Conservation (phyloP, 345 rosid genomes). For the Eucalyptus sideroxylon region DNA sequence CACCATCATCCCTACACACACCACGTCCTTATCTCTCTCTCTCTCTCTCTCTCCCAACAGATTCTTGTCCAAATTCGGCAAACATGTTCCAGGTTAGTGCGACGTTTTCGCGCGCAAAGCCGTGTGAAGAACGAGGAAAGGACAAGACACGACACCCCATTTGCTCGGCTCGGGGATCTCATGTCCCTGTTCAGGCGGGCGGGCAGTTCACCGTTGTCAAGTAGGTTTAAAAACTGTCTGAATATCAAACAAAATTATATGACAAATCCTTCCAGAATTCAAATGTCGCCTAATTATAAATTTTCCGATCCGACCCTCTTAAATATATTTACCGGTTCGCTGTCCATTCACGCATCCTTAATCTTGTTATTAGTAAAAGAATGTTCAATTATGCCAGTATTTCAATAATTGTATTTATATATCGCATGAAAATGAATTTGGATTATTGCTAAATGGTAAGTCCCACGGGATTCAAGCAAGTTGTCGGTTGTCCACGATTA, state of each 20-base stretch:
- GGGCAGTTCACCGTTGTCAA: not conserved
- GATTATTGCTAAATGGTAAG: not conserved
- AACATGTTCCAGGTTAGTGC: not conserved
- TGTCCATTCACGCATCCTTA: not conserved
- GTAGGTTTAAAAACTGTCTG: not conserved
- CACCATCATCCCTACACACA: not conserved
- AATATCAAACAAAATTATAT: not conserved
- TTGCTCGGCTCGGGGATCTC: not conserved
- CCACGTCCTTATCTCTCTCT: not conserved
- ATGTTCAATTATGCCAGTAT: not conserved
- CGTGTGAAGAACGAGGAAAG: not conserved
- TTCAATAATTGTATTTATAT: not conserved
- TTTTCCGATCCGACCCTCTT: not conserved
- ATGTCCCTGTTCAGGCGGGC: not conserved
- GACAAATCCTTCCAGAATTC: not conserved
- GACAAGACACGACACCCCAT: not conserved
- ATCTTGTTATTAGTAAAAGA: not conserved
- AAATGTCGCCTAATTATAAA: not conserved
- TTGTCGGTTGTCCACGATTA: not conserved
- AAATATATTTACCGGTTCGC: not conserved
- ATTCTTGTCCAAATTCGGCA: not conserved
- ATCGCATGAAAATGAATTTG: not conserved
- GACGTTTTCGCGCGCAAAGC: not conserved
- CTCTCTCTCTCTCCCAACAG: not conserved
- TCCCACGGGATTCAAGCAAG: accelerated